Evolutionary conservation across 306 rosid species (phyloP).

Genomic region (Quillaja saponaria): DNA sequence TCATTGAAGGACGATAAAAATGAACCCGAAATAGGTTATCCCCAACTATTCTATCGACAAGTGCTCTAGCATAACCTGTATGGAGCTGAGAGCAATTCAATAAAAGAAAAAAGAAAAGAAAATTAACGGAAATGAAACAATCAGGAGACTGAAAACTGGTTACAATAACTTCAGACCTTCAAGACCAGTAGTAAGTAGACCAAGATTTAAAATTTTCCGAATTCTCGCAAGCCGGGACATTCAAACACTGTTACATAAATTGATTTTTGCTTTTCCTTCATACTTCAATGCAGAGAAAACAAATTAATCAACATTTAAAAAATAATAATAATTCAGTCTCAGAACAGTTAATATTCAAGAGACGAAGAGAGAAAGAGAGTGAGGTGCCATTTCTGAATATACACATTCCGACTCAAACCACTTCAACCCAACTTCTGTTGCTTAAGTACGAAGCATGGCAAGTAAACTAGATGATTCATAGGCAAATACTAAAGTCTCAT

Average conservation of each 20-base stretch:
- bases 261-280: conserved; percentile 82
- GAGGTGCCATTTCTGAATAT: conserved; percentile 64
- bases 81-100: not conserved
- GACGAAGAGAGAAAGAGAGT: conserved; percentile 4
- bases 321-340: too few relatives aligned
- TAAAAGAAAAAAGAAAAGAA: conserved; percentile 14
- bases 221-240: conserved; percentile 91
- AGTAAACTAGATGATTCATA: conserved; percentile 84
- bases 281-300: conserved; percentile 53
- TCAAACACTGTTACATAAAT: conserved; percentile 84
- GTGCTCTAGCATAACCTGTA: conserved; percentile 91
- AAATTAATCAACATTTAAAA: not conserved
- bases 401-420: conserved; percentile 84
- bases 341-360: not conserved
- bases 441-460: conserved; percentile 55
- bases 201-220: conserved; percentile 73
- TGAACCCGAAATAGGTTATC: conserved; percentile 64
- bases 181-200: conserved; percentile 87
- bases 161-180: conserved; percentile 62
- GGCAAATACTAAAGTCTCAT: conserved; percentile 86
- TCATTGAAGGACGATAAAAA: conserved; percentile 86
- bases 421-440: conserved; percentile 79
- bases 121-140: conserved; percentile 1
- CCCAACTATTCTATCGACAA: conserved; percentile 77
- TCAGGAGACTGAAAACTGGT: conserved; percentile 5